phyloP scores from a whole-genome alignment of 2,329 filamentous ascomycete species.

The Cladophialophora immunda region DNA sequence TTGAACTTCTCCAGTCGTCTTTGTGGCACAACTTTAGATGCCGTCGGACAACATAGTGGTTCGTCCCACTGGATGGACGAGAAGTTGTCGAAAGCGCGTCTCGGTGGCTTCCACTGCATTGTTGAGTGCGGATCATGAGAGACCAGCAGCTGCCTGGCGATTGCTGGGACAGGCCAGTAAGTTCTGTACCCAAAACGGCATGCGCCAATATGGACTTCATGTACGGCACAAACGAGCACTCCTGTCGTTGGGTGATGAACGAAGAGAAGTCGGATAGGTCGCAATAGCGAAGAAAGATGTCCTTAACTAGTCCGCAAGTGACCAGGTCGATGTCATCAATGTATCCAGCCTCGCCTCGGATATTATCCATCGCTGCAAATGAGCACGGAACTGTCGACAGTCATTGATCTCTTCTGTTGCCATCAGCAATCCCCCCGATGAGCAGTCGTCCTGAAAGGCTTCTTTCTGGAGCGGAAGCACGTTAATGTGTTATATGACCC shows the following conservation, averaged over 20 bases:
- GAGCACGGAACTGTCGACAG: background rate
- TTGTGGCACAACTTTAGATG: background rate
- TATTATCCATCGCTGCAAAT: background rate
- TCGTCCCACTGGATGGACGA: background rate
- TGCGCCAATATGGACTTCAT: no score
- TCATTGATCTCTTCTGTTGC: background rate
- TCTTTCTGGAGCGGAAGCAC: background rate
- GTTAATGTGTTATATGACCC: background rate
- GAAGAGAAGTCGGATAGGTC: no score
- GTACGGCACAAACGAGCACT: no score
- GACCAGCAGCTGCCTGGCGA: no score
- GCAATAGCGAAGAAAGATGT: no score
- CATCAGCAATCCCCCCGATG: background rate
- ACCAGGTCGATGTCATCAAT: background rate
- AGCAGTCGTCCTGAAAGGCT: background rate
- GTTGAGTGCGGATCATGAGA: no score
- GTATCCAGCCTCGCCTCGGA: background rate
- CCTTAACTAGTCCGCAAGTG: no score
- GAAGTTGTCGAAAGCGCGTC: background rate
- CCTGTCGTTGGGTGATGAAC: no score
- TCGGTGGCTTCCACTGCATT: no score
- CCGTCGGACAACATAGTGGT: background rate
- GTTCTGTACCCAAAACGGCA: no score
- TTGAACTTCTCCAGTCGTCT: background rate
- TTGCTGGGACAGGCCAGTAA: no score